A percentile compares a stretch with the other conserved stretches of the same genome.
Evolutionary conservation across 441 rosid genomes (phyloP).

Genomic region (Rhodomyrtus psidioides): DNA sequence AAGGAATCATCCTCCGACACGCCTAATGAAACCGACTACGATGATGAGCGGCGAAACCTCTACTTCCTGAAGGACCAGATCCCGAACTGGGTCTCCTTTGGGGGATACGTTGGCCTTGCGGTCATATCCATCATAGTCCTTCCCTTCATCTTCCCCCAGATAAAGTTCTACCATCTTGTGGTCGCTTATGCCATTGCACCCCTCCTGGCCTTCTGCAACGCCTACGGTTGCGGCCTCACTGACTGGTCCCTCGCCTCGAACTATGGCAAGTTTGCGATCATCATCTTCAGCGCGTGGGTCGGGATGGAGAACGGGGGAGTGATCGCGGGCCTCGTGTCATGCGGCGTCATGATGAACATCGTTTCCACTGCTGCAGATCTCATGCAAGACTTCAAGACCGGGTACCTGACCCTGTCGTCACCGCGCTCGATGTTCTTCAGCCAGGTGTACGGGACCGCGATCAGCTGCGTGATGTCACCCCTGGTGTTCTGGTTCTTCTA

Average conservation of each 20-base stretch:
- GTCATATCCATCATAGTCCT: slow-evolving; percentile 32
- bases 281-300: slow-evolving; percentile 70
- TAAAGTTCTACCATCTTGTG: slow-evolving; percentile 68
- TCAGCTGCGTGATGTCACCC: slow-evolving; percentile 64
- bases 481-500: slow-evolving; percentile 82
- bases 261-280: slow-evolving; percentile 76
- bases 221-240: slow-evolving; percentile 88
- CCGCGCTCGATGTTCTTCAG: slow-evolving; percentile 81
- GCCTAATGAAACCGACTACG: slow-evolving; percentile 14
- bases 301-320: slow-evolving; percentile 63
- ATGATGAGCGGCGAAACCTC: slow-evolving; percentile 41
- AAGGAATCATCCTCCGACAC: slow-evolving; percentile 4
- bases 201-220: slow-evolving; percentile 81
- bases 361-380: slow-evolving; percentile 90
- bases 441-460: slow-evolving; percentile 70
- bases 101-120: slow-evolving; percentile 49
- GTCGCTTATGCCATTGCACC: slow-evolving; percentile 66
- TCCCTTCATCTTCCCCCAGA: slow-evolving; percentile 61
- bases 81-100: slow-evolving; percentile 47
- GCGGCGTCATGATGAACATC: slow-evolving; percentile 93
- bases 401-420: slow-evolving; percentile 79
- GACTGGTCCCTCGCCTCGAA: slow-evolving; percentile 95
- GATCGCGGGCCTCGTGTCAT: slow-evolving; percentile 70
- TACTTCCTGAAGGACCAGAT: slow-evolving; percentile 72
- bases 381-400: slow-evolving; percentile 92